These are phyloP conservation scores for Cytospora piceicola DNA, from an alignment of 2,329 filamentous ascomycete genomes.

Conservation along the genomic window DNA sequence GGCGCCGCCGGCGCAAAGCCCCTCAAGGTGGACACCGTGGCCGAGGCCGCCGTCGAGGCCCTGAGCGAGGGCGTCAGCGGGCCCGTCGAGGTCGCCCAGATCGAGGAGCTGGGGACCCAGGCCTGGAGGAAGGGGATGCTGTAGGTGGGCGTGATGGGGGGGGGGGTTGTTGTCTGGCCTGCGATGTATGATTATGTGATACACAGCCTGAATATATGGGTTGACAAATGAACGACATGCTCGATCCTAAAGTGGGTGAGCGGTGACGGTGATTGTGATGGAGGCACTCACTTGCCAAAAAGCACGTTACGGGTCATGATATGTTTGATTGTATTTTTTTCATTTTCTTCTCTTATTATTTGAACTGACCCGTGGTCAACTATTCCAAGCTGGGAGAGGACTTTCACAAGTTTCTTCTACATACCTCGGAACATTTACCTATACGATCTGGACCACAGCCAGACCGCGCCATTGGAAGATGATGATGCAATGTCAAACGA, in stretches of 20 bases:
- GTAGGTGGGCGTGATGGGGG: slow-evolving; percentile 48
- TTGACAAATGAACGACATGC: neutral
- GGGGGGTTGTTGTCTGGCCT: neutral
- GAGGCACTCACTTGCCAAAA: neutral
- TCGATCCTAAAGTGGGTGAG: no score
- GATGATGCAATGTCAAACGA: neutral
- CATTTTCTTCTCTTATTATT: no score
- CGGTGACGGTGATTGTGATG: neutral
- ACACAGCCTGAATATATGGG: neutral
- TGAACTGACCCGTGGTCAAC: neutral
- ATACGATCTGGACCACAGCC: neutral
- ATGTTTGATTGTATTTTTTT: no score
- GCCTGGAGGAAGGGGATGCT: slow-evolving; percentile 92
- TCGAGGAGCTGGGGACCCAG: slow-evolving; percentile 79
- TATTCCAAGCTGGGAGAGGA: neutral
- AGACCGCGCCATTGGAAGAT: neutral
- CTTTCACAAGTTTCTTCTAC: neutral
- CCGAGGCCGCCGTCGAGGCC: slow-evolving; percentile 87
- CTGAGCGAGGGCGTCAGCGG: slow-evolving; percentile 75
- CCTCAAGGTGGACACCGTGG: slow-evolving; percentile 83
- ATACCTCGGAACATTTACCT: neutral
- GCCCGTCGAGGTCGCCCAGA: slow-evolving; percentile 75
- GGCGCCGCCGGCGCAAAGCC: slow-evolving; percentile 86
- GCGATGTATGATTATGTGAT: slow-evolving; percentile 16
- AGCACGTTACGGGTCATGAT: neutral